These are phyloP conservation scores for Botrytis deweyae DNA, from an alignment of 2,329 filamentous ascomycete species.

Conservation along the genomic window DNA sequence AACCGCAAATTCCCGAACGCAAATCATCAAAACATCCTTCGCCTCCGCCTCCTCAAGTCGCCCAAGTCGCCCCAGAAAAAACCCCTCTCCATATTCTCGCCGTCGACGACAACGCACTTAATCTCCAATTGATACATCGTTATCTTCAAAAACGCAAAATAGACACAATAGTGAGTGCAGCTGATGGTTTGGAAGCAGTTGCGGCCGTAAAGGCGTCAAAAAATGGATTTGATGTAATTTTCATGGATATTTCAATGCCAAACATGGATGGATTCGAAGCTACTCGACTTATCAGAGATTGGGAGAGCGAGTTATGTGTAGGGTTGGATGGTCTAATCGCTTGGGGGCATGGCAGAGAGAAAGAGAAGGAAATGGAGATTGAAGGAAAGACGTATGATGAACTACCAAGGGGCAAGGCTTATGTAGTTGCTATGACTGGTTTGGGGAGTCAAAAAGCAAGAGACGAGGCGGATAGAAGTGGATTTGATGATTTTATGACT, in stretches of 20 bases:
- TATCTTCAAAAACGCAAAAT: slow-evolving; percentile 36
- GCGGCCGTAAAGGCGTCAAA: slow-evolving; percentile 34
- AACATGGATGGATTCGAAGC: slow-evolving; percentile 51
- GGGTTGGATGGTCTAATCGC: background rate
- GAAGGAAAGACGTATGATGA: background rate
- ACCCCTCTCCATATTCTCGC: slow-evolving; percentile 30
- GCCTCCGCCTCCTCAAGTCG: background rate
- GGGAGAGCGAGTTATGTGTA: background rate
- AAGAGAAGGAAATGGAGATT: background rate
- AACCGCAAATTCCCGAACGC: background rate
- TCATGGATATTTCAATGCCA: slow-evolving; percentile 57
- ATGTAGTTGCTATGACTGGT: slow-evolving; percentile 53
- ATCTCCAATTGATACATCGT: slow-evolving; percentile 39
- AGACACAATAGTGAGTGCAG: slow-evolving; percentile 41
- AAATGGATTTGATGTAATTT: slow-evolving; percentile 44
- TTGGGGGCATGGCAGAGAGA: background rate
- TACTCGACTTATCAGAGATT: slow-evolving; percentile 47
- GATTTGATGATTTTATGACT: slow-evolving; percentile 55
- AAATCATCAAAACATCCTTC: background rate
- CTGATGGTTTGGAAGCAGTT: slow-evolving; percentile 47
- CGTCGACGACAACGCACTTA: slow-evolving; percentile 44
- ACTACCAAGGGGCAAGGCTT: slow-evolving; percentile 34
- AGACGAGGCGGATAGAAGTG: slow-evolving; percentile 50
- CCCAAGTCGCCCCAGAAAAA: background rate
- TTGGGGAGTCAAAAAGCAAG: slow-evolving; percentile 49